Evolutionary conservation across 331 rosid species (phyloP).

Genomic region (Prunus yedoensis): DNA sequence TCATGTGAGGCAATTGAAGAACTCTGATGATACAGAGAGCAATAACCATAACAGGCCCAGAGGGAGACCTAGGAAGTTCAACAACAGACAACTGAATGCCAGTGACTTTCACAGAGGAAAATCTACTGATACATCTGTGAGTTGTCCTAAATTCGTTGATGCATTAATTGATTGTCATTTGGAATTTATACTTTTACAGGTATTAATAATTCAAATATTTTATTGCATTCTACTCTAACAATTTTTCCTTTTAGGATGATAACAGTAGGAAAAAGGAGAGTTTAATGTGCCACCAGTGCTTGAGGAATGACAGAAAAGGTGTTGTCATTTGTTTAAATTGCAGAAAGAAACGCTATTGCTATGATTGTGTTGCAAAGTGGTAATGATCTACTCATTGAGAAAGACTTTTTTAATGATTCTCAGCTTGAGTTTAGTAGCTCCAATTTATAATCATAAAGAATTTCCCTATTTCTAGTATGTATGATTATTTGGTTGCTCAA

Average conservation of each 20-base stretch:
- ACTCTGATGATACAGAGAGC: slow-evolving; percentile 1
- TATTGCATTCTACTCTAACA: slow-evolving; percentile 16
- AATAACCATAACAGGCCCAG: slow-evolving; percentile 31
- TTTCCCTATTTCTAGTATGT: too few species aligned
- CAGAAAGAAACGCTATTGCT: slow-evolving; percentile 59
- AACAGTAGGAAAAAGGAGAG: slow-evolving; percentile 27
- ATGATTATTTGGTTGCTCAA: too few species aligned
- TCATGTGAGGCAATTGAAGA: slow-evolving; percentile 12
- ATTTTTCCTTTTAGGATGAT: slow-evolving; percentile 39
- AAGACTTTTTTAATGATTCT: background rate
- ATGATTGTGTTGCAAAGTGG: slow-evolving; percentile 62
- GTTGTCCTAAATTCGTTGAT: slow-evolving; percentile 18
- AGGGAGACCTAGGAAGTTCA: slow-evolving; percentile 37
- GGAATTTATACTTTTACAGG: slow-evolving; percentile 1
- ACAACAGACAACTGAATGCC: slow-evolving; percentile 9
- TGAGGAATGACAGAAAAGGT: slow-evolving; percentile 37
- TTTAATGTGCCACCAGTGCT: slow-evolving; percentile 65
- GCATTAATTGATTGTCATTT: background rate
- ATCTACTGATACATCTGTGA: slow-evolving; percentile 31
- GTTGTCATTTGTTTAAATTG: slow-evolving; percentile 48
- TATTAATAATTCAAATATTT: background rate
- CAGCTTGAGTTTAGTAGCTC: too few species aligned
- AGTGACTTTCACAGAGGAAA: slow-evolving; percentile 23
- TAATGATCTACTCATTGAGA: slow-evolving; percentile 22
- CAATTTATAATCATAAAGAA: too few species aligned